Evolutionary conservation across 2,329 filamentous ascomycete genomes (phyloP).

Genomic region (Neospermospora avenae): DNA sequence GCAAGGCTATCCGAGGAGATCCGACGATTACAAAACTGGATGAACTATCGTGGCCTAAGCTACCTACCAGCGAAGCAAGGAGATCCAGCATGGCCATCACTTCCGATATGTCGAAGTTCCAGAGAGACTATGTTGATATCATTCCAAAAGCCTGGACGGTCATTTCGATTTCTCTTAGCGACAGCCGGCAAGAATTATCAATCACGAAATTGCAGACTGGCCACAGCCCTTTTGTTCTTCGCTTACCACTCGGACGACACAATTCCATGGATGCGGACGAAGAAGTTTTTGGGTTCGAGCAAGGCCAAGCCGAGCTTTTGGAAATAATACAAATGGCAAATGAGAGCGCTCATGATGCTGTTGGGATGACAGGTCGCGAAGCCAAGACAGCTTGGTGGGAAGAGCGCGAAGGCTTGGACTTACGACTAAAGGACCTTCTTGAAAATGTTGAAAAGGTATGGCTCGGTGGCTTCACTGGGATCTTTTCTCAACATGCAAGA

Average conservation of each 20-base stretch:
- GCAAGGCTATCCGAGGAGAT: constrained; percentile 45
- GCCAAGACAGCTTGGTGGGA: constrained; percentile 87
- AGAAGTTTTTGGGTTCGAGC: constrained; percentile 79
- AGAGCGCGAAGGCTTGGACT: constrained; percentile 76
- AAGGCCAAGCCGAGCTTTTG: constrained; percentile 73
- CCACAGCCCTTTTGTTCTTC: constrained; percentile 78
- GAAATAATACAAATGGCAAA: constrained; percentile 83
- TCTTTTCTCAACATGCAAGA: constrained; percentile 75
- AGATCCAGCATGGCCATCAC: constrained; percentile 44
- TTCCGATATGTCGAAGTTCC: constrained; percentile 61
- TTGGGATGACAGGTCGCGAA: constrained; percentile 69
- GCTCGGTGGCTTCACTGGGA: constrained; percentile 90
- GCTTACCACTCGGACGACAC: constrained; percentile 79
- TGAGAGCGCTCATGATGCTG: constrained; percentile 71
- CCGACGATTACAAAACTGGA: constrained; percentile 20
- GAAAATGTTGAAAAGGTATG: constrained; percentile 87
- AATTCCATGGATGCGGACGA: constrained; percentile 76
- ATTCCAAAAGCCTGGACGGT: constrained; percentile 82
- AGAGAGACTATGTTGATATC: constrained; percentile 78
- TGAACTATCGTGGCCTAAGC: constrained; percentile 44
- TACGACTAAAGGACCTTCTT: constrained; percentile 72
- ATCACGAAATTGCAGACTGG: constrained; percentile 80
- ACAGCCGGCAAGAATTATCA: constrained; percentile 78
- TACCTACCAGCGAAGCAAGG: constrained; percentile 41
- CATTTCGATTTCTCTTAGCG: constrained; percentile 79